phyloP scores from a whole-genome alignment of 2,329 filamentous ascomycete genomes.

The Talaromyces sp. region DNA sequence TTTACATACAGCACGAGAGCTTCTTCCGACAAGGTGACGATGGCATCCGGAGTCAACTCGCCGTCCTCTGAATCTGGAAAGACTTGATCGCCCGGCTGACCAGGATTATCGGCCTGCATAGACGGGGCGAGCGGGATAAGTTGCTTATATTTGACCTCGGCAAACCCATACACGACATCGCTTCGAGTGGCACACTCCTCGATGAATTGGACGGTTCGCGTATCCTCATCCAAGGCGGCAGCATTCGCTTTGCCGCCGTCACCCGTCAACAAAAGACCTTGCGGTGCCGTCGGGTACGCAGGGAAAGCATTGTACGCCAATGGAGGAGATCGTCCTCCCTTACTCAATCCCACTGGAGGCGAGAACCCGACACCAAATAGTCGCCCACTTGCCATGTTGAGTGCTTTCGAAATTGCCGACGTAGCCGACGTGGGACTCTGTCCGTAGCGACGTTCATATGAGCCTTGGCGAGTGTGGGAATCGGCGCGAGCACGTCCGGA shows the following conservation, averaged over 20 bases:
- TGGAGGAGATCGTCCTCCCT: slow-evolving; percentile 42
- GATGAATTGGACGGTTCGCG: slow-evolving; percentile 68
- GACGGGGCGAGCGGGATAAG: slow-evolving; percentile 84
- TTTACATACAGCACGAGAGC: slow-evolving; percentile 95
- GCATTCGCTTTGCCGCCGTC: slow-evolving; percentile 57
- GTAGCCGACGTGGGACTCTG: slow-evolving; percentile 70
- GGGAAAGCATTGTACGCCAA: slow-evolving; percentile 65
- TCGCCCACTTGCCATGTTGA: slow-evolving; percentile 78
- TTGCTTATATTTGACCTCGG: slow-evolving; percentile 97
- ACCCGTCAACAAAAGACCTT: slow-evolving; percentile 58
- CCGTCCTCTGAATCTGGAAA: slow-evolving; percentile 58
- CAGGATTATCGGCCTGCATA: slow-evolving; percentile 28
- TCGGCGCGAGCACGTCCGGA: slow-evolving; percentile 59
- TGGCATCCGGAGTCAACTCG: slow-evolving; percentile 76
- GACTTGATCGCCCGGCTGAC: slow-evolving; percentile 23
- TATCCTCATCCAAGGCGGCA: slow-evolving; percentile 64
- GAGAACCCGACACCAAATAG: slow-evolving; percentile 47
- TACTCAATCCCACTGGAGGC: slow-evolving; percentile 40
- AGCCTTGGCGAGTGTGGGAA: slow-evolving; percentile 65
- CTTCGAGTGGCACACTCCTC: slow-evolving; percentile 90
- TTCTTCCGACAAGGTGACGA: slow-evolving; percentile 85
- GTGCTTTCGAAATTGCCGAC: slow-evolving; percentile 88
- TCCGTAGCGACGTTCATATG: slow-evolving; percentile 75
- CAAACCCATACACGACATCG: slow-evolving; percentile 95
- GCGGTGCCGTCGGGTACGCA: slow-evolving; percentile 69